A percentile compares a stretch with the other conserved stretches of the same genome.
These are phyloP conservation scores for Chondrus crispus DNA, from an alignment of 23 red algal genomes.

Conservation along the genomic window DNA sequence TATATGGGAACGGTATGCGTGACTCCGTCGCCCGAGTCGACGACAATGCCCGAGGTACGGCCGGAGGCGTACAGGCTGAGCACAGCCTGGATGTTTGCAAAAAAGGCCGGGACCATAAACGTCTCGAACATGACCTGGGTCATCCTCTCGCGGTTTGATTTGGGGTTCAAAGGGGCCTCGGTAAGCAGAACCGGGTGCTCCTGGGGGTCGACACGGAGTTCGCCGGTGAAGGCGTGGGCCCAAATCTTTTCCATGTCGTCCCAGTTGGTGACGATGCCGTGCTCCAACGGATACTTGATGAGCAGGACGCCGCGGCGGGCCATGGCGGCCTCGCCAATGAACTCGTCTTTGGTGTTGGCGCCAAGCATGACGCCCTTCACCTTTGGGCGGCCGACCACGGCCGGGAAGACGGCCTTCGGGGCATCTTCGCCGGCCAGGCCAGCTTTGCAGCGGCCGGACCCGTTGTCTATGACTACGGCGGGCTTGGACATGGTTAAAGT, in stretches of 20 bases:
- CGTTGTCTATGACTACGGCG: constrained; percentile 98
- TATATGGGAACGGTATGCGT: constrained; percentile 99
- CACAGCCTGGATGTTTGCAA: constrained; percentile 98
- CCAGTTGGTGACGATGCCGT: constrained; percentile 99
- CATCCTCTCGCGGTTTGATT: constrained; percentile 91
- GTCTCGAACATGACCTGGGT: constrained; percentile 99
- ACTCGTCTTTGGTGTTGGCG: constrained; percentile 94
- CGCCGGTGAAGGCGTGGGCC: constrained; percentile 93
- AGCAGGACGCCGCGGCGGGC: constrained; percentile 90
- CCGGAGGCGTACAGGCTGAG: constrained; percentile 98
- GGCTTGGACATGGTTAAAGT: constrained; percentile 41
- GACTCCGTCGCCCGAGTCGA: constrained; percentile 99
- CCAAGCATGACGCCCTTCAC: constrained; percentile 99
- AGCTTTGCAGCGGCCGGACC: constrained; percentile 93
- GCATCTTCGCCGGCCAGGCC: constrained; percentile 97
- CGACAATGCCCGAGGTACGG: constrained; percentile 91
- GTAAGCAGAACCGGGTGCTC: constrained; percentile 95
- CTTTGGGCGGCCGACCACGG: constrained; percentile 90
- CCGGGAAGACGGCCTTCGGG: constrained; percentile 93
- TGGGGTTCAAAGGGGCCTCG: constrained; percentile 97
- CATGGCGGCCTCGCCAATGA: constrained; percentile 96
- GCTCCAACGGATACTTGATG: constrained; percentile 99
- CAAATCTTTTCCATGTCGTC: constrained; percentile 99
- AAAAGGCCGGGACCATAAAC: constrained; percentile 97
- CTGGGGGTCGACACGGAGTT: constrained; percentile 93